Base-by-base conservation (phyloP, 345 rosid genomes). In the Eucalyptus brandiana region DNA sequence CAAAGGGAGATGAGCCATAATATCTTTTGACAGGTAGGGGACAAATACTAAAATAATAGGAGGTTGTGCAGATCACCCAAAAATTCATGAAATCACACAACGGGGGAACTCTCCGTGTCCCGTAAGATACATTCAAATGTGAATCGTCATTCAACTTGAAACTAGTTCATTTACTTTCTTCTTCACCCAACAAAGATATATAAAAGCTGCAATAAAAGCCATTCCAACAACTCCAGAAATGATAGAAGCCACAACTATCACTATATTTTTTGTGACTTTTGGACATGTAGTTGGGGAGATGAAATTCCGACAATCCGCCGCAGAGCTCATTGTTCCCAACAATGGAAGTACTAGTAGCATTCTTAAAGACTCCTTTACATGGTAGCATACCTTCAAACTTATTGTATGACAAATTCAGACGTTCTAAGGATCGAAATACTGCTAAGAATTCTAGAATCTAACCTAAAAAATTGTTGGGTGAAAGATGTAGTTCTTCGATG, bases 241-340 rank as follows among this genome's bases (percentile, higher is more conserved):
- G 12, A 26, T 5, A 24, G 65, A 58, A 24, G 65, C 1, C 7
- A 5, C 5, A 5, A 58, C 6, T 58, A 58, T 58, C n/a, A 24
- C 65, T 12, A 26, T 2, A 58, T 58, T 58, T 58, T 24, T 58
- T 58, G 7, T 24, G 14, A n/a, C n/a, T 24, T 58, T 58, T 58
- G n/a, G n/a, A 24, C 11, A 58, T 24, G 14, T n/a, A 58, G 1
- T 58, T 58, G 15, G 65, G 14, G 4, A 58, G 65, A 28, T 26
- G 65, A 58, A 58, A 58, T 24, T 58, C 4, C 0, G 7, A n/a
- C 6, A 24, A 6, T 58, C 65, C 65, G 3, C 65, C 15, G 0
- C 65, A 58, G 0, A 58, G n/a, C n/a, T 24, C 7, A 11, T 26
- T 58, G 4, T 58, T 58, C 30, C 65, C 65, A 11, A 58, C 4